Conservation (phyloP, 2,329 filamentous ascomycete species). For the Clarireedia homoeocarpa region DNA sequence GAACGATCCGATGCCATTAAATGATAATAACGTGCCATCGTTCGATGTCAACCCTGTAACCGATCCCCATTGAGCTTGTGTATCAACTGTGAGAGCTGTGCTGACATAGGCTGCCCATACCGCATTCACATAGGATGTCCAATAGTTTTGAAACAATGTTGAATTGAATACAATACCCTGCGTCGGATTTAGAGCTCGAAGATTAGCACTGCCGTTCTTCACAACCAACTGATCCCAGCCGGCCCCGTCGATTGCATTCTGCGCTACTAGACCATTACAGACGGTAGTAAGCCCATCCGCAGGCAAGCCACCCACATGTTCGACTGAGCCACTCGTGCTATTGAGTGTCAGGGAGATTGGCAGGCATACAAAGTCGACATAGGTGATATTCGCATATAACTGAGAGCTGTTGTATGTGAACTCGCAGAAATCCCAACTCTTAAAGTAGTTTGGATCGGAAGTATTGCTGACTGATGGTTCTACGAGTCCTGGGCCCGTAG, state of each 20-base stretch:
- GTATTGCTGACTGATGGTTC: slow-evolving; percentile 67
- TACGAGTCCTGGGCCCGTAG: slow-evolving; percentile 60
- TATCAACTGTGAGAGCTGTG: slow-evolving; percentile 49
- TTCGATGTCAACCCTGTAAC: slow-evolving; percentile 35
- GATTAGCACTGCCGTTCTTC: slow-evolving; percentile 23
- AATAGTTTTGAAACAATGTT: slow-evolving; percentile 35
- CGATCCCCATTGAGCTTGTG: slow-evolving; percentile 51
- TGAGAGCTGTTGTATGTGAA: slow-evolving; percentile 55
- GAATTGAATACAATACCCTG: slow-evolving; percentile 32
- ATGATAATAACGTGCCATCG: slow-evolving; percentile 27
- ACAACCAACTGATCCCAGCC: slow-evolving; percentile 50
- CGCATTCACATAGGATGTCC: slow-evolving; percentile 37
- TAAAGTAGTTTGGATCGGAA: slow-evolving; percentile 51
- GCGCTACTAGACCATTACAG: slow-evolving; percentile 44
- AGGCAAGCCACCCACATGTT: slow-evolving; percentile 47
- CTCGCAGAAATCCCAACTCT: slow-evolving; percentile 60
- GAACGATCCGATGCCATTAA: slow-evolving; percentile 42
- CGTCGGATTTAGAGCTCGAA: slow-evolving; percentile 37
- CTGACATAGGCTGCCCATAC: slow-evolving; percentile 35
- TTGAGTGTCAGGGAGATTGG: slow-evolving; percentile 49
- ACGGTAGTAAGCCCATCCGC: slow-evolving; percentile 48
- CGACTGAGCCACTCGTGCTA: slow-evolving; percentile 33
- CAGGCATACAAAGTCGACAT: slow-evolving; percentile 65
- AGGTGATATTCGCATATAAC: slow-evolving; percentile 60
- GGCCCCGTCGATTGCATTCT: slow-evolving; percentile 46